Percentiles rank a stretch among this genome's conserved stretches.
Conservation (phyloP, 1,284 basidiomycete genomes). For the Leccinum pallidistipes region DNA sequence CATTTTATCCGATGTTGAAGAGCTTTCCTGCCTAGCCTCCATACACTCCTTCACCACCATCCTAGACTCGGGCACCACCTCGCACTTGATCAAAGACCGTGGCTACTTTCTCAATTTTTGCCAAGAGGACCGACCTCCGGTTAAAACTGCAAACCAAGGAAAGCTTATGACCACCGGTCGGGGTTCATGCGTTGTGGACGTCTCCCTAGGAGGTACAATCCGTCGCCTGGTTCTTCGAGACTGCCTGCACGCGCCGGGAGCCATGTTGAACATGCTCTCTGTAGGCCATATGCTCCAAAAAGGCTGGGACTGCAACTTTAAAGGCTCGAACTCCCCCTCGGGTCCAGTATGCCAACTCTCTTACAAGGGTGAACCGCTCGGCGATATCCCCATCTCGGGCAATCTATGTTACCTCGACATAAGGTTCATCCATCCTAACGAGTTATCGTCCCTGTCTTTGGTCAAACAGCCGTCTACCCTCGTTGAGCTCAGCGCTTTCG, state of each 20-base stretch:
- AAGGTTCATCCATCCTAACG: background rate
- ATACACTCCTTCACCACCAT: no score
- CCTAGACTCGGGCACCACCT: no score
- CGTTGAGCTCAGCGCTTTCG: no score
- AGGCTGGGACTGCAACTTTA: constrained; percentile 1
- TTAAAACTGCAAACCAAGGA: background rate
- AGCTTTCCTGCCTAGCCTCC: no score
- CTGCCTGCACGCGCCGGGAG: background rate
- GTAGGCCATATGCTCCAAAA: background rate
- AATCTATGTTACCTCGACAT: background rate
- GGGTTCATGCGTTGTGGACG: background rate
- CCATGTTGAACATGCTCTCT: background rate
- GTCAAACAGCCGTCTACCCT: no score
- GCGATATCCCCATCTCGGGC: background rate
- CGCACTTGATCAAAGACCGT: no score
- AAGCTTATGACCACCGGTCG: background rate
- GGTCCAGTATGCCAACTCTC: background rate
- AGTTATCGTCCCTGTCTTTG: no score
- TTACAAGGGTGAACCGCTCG: background rate
- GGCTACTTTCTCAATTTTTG: background rate
- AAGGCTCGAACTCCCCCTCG: background rate
- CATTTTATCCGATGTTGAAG: no score
- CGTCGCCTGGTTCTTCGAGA: background rate
- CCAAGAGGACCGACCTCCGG: background rate
- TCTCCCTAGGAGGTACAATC: background rate